A percentile compares a stretch with the other conserved stretches of the same genome.
Evolutionary conservation across 768 basidiomycete genomes (phyloP).

Genomic region (Lentinula boryana): DNA sequence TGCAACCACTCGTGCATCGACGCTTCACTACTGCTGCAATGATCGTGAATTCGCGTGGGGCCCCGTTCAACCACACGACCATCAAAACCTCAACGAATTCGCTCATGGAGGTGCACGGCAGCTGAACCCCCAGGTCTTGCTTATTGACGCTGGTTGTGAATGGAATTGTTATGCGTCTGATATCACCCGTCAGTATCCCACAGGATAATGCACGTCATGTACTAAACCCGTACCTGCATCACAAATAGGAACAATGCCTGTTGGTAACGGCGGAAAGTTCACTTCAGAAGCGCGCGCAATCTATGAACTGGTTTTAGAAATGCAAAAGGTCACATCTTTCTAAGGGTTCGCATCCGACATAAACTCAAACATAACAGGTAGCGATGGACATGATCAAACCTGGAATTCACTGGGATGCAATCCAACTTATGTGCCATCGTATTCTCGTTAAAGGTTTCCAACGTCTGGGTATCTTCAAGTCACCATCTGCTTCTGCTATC

Average conservation of each 20-base stretch:
- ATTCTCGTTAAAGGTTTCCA: constrained; percentile 81
- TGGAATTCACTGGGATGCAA: constrained; percentile 84
- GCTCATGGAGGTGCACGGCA: constrained; percentile 32
- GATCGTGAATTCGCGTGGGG: constrained; percentile 85
- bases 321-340: constrained; percentile 67
- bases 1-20: constrained; percentile 78
- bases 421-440: constrained; percentile 81
- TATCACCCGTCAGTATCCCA: constrained; percentile 45
- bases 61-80: constrained; percentile 52
- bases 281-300: constrained; percentile 75
- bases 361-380: constrained; percentile 30
- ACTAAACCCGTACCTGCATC: neutral
- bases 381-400: constrained; percentile 68
- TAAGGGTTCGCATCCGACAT: neutral
- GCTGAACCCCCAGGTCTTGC: constrained; percentile 63
- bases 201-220: neutral
- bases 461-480: constrained; percentile 78
- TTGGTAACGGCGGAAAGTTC: constrained; percentile 93
- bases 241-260: constrained; percentile 54
- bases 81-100: constrained; percentile 44
- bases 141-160: constrained; percentile 96
- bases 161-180: constrained; percentile 50
- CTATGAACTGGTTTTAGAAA: constrained; percentile 81
- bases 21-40: constrained; percentile 93
- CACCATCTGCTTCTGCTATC: constrained; percentile 28